Evolutionary conservation across 2,329 filamentous ascomycete species (phyloP).

Genomic region (Biscogniauxia mediterranea): DNA sequence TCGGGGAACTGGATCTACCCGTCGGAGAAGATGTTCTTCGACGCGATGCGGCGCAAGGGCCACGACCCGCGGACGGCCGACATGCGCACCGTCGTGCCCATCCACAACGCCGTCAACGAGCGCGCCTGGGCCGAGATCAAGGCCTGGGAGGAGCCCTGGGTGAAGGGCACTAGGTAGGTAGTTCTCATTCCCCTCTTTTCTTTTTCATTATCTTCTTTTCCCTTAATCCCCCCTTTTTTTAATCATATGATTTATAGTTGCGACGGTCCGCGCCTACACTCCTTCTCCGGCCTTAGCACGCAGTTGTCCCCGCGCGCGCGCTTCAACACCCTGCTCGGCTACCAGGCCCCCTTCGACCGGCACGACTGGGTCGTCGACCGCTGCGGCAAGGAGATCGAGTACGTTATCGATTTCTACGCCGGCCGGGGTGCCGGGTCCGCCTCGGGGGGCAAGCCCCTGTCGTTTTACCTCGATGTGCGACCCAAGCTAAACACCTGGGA

Average conservation of each 20-base stretch:
- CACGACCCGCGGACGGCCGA: conserved; percentile 69
- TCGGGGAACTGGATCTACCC: conserved; percentile 97
- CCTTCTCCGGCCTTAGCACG: conserved; percentile 72
- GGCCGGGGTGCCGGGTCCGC: conserved; percentile 51
- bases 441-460: conserved; percentile 53
- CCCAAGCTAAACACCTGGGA: conserved; percentile 69
- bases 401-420: conserved; percentile 97
- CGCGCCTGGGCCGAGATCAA: conserved; percentile 91
- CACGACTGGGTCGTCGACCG: conserved; percentile 97
- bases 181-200: not conserved
- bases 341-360: conserved; percentile 86
- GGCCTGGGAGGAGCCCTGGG: conserved; percentile 76
- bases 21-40: conserved; percentile 96
- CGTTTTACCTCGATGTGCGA: conserved; percentile 67
- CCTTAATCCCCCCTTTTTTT: too few relatives aligned
- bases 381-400: conserved; percentile 82
- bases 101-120: conserved; percentile 98
- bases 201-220: too few relatives aligned
- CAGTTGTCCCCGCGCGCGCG: conserved; percentile 79
- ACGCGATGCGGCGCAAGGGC: conserved; percentile 90
- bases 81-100: conserved; percentile 91
- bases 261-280: conserved; percentile 77
- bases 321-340: conserved; percentile 81
- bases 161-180: conserved; percentile 53
- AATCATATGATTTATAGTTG: conserved; percentile 57